These are phyloP conservation scores for Acanthamoeba healyi DNA, from an alignment of 208 protist genomes.

Conservation along the genomic window DNA sequence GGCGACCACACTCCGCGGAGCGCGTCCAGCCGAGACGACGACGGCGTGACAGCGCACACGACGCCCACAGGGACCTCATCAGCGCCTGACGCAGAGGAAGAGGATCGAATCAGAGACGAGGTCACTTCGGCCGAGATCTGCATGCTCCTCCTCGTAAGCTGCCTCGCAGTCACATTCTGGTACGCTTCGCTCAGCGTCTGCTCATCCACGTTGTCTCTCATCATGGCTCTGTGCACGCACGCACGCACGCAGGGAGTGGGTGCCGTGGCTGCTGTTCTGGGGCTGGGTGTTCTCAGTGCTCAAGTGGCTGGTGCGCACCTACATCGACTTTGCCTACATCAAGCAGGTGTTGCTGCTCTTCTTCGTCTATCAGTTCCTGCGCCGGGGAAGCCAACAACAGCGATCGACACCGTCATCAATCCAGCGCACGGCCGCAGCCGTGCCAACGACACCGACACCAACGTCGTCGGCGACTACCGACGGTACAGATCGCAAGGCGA, in stretches of 20 bases:
- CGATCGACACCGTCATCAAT: no score
- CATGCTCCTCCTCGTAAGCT: conserved; percentile 58
- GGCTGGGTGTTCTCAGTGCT: conserved; percentile 49
- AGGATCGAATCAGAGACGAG: neutral
- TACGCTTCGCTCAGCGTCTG: neutral
- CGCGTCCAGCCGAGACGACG: neutral
- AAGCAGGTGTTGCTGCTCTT: conserved; percentile 1
- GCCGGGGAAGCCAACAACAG: neutral
- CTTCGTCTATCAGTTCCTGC: conserved; percentile 46
- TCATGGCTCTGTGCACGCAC: no score
- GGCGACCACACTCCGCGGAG: neutral
- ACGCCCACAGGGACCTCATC: neutral
- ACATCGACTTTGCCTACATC: conserved; percentile 48
- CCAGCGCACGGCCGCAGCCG: no score
- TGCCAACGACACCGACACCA: neutral
- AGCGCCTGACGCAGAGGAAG: neutral
- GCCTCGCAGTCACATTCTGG: conserved; percentile 38
- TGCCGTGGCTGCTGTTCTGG: conserved; percentile 66
- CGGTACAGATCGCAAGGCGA: neutral
- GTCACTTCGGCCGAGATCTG: conserved; percentile 45
- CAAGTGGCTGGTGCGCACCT: conserved; percentile 38
- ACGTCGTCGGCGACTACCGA: no score
- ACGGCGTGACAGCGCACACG: neutral
- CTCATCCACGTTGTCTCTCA: neutral
- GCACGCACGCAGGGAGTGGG: neutral